These are phyloP conservation scores for Grigorovia humatica DNA, from an alignment of 805 yeast genomes.

Conservation along the genomic window DNA sequence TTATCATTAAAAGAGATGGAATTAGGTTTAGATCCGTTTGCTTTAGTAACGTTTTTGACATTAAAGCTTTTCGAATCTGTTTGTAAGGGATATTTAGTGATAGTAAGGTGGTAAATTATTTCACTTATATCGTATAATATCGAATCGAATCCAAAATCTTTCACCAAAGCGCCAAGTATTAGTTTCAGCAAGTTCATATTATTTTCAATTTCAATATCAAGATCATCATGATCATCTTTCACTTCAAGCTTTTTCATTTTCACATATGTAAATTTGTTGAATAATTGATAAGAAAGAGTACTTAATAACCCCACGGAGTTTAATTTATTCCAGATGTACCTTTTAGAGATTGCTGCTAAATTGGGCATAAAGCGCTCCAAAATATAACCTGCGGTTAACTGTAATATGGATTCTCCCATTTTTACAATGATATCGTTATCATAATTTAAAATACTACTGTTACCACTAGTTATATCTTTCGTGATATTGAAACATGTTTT, in stretches of 20 bases:
- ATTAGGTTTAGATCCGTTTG: background rate
- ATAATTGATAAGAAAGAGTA: slow-evolving; percentile 17
- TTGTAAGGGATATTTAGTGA: slow-evolving; percentile 52
- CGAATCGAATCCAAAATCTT: slow-evolving; percentile 62
- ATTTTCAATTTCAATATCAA: slow-evolving; percentile 22
- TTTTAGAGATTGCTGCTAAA: slow-evolving; percentile 37
- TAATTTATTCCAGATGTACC: slow-evolving; percentile 40
- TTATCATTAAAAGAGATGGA: background rate
- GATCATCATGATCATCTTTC: background rate
- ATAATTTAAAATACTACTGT: slow-evolving; percentile 26
- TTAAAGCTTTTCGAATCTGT: background rate
- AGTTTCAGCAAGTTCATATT: slow-evolving; percentile 34
- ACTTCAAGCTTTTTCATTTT: background rate
- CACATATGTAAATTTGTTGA: slow-evolving; percentile 7
- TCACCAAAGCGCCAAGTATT: slow-evolving; percentile 55
- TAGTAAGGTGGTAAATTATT: slow-evolving; percentile 46
- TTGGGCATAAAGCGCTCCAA: slow-evolving; percentile 41
- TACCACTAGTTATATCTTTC: background rate
- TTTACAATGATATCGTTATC: slow-evolving; percentile 38
- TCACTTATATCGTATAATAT: slow-evolving; percentile 55
- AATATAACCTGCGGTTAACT: slow-evolving; percentile 47
- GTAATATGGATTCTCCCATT: slow-evolving; percentile 48
- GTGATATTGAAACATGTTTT: slow-evolving; percentile 39
- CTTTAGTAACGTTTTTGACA: too few species aligned
- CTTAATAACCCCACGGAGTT: slow-evolving; percentile 28